A percentile compares a stretch with the other conserved stretches of the same genome.
phyloP scores from a whole-genome alignment of 331 rosid species.

The Malus hybrid region DNA sequence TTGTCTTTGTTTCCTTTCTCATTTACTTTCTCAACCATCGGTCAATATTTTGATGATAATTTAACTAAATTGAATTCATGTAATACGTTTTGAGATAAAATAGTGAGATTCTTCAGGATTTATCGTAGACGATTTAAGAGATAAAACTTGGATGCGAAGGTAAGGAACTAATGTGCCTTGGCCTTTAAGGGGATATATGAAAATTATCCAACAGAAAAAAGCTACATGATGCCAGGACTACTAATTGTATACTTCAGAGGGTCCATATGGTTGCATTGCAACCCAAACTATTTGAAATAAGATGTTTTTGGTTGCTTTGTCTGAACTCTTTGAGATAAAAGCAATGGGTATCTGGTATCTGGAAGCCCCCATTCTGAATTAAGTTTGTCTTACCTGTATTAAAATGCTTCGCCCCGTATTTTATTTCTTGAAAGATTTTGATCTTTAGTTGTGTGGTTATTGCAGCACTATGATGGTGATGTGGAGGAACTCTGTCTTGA shows the following conservation, averaged over 20 bases:
- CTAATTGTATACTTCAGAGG: background rate
- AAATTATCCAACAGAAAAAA: background rate
- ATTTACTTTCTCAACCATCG: background rate
- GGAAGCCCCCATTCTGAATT: background rate
- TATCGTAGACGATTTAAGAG: background rate
- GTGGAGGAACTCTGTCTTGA: conserved; percentile 77
- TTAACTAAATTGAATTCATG: background rate
- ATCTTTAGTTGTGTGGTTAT: conserved; percentile 20
- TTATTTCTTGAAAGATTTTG: conserved; percentile 12
- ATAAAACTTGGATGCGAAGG: background rate
- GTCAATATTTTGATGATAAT: too few species aligned
- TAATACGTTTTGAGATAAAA: background rate
- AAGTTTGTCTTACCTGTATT: conserved; percentile 1
- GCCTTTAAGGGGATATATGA: background rate
- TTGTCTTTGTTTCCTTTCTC: background rate
- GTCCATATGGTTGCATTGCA: background rate
- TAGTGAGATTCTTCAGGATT: background rate
- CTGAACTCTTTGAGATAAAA: background rate
- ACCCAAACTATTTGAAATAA: background rate
- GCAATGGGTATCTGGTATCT: background rate
- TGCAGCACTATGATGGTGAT: conserved; percentile 82
- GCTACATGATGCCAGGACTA: background rate
- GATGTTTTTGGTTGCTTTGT: background rate
- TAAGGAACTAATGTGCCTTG: background rate
- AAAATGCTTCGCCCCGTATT: conserved; percentile 14